A percentile compares a stretch with the other conserved stretches of the same genome.
Conservation (phyloP, 371 early-diverging fungal genomes). For the Mucor piriformis region DNA sequence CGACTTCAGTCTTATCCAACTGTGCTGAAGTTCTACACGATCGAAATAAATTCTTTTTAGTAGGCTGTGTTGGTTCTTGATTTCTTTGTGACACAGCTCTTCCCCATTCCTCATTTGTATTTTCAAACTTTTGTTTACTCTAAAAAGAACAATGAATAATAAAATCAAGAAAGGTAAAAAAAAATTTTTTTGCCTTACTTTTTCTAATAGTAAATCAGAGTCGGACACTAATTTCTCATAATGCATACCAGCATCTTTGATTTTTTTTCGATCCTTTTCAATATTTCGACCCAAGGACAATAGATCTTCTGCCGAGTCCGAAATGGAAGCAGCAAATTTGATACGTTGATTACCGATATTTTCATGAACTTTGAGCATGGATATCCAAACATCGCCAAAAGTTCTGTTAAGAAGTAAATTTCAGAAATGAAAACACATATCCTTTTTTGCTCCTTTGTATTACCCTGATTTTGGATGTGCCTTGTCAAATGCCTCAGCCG, state of each 20-base stretch:
- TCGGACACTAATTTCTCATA: slow-evolving; percentile 73
- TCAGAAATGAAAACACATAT: not conserved
- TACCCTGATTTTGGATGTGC: slow-evolving; percentile 55
- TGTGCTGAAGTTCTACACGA: slow-evolving; percentile 56
- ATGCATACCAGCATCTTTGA: slow-evolving; percentile 75
- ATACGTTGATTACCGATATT: slow-evolving; percentile 72
- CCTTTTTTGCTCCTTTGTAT: slow-evolving; percentile 1
- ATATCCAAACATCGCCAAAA: slow-evolving; percentile 64
- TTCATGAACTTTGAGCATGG: slow-evolving; percentile 75
- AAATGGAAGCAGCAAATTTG: slow-evolving; percentile 62
- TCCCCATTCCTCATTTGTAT: slow-evolving; percentile 81
- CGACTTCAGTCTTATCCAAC: slow-evolving; percentile 58
- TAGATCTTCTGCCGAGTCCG: slow-evolving; percentile 75
- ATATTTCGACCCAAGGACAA: slow-evolving; percentile 70
- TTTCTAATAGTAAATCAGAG: slow-evolving; percentile 73
- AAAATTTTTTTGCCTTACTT: slow-evolving; percentile 45
- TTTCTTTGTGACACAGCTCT: slow-evolving; percentile 69
- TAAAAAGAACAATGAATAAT: slow-evolving; percentile 12
- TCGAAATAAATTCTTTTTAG: slow-evolving; percentile 61
- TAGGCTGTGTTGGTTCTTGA: slow-evolving; percentile 50
- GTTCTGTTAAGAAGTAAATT: slow-evolving; percentile 38
- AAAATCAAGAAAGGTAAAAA: not conserved
- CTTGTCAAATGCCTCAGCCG: slow-evolving; percentile 50
- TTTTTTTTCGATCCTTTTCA: slow-evolving; percentile 81
- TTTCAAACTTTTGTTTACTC: slow-evolving; percentile 75